These are phyloP conservation scores for Spinacia oleracea DNA, from an alignment of 179 eudicot species.

Conservation along the genomic window DNA sequence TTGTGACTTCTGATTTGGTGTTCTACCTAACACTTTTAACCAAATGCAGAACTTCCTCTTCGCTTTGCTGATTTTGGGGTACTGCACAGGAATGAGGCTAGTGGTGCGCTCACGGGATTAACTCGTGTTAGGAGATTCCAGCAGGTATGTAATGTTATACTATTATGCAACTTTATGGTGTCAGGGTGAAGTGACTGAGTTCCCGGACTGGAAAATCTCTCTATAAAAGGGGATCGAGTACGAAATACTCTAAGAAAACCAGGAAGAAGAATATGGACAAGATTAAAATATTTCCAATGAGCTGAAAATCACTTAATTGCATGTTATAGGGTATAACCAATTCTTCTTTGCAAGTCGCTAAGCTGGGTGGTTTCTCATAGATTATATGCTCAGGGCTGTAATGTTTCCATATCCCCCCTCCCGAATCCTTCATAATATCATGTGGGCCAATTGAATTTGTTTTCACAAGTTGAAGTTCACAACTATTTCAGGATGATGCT, in stretches of 20 bases:
- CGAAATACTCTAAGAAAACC: not conserved
- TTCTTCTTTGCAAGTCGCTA: not conserved
- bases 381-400: not conserved
- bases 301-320: not conserved
- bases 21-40: slow-evolving; percentile 14
- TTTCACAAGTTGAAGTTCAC: slow-evolving; percentile 4
- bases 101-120: slow-evolving; percentile 96
- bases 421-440: not conserved
- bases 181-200: not conserved
- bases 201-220: not conserved
- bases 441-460: not conserved
- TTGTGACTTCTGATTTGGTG: not conserved
- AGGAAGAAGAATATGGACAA: not conserved
- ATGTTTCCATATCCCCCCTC: not conserved
- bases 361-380: not conserved
- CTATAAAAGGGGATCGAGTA: not conserved
- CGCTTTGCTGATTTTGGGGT: slow-evolving; percentile 98
- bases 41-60: slow-evolving; percentile 82
- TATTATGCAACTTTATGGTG: not conserved
- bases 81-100: slow-evolving; percentile 95
- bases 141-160: slow-evolving; percentile 54
- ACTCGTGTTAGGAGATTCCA: slow-evolving; percentile 98
- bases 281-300: not conserved
- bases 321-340: not conserved
- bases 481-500: slow-evolving; percentile 85